Conservation (phyloP, 805 yeast species). For the Saccharomyces kudriavzevii region DNA sequence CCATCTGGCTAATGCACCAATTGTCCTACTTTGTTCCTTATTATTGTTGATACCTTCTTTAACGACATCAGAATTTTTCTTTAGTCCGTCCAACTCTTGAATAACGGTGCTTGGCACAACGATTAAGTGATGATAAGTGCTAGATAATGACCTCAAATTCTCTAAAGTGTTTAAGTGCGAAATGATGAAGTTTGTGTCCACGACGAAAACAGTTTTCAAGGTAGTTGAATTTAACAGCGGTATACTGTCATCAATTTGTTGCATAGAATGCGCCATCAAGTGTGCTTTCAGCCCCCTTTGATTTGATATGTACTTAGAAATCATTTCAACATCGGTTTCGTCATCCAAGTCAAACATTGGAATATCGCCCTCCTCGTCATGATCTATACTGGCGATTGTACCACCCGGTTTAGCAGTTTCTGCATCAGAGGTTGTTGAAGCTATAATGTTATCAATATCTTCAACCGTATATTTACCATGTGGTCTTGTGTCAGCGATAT, state of each 20-base stretch:
- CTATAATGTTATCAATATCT: constrained; percentile 10
- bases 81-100: constrained; percentile 77
- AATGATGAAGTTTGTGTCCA: constrained; percentile 79
- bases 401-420: neutral
- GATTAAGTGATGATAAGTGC: constrained; percentile 39
- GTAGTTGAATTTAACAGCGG: constrained; percentile 1
- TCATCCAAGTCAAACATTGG: constrained; percentile 45
- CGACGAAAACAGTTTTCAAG: constrained; percentile 40
- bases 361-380: constrained; percentile 32
- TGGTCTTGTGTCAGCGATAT: neutral
- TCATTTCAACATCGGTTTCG: constrained; percentile 35
- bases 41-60: constrained; percentile 4
- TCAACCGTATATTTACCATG: constrained; percentile 12
- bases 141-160: constrained; percentile 37
- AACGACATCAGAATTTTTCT: constrained; percentile 42
- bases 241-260: constrained; percentile 8
- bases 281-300: constrained; percentile 12
- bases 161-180: constrained; percentile 58
- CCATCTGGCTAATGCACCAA: constrained; percentile 54
- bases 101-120: constrained; percentile 66
- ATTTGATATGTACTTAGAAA: constrained; percentile 36
- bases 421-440: neutral
- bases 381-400: neutral
- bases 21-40: constrained; percentile 20
- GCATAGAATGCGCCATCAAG: neutral